Percentiles rank a stretch among this genome's conserved stretches.
Conservation (phyloP, 164 flowering plant species). For the Aristolochia fimbriata region DNA sequence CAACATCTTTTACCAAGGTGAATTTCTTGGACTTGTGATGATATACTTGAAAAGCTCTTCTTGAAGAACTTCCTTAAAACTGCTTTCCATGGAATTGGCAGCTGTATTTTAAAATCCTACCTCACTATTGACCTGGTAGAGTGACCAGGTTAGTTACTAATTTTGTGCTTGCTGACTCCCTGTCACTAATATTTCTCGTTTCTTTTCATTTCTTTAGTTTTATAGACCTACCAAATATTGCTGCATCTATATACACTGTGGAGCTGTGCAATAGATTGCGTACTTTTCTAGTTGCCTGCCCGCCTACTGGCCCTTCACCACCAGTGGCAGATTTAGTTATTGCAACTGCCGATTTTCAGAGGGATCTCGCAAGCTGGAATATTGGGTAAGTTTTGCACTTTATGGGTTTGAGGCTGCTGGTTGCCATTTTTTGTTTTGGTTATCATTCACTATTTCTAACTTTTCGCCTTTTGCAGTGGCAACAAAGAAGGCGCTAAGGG, state of each 20-base stretch:
- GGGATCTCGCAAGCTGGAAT: conserved; percentile 71
- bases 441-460: neutral
- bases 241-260: conserved; percentile 78
- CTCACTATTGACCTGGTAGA: too few relatives aligned
- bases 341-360: conserved; percentile 79
- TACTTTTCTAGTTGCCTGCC: conserved; percentile 79
- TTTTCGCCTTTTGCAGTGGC: conserved; percentile 33
- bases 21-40: neutral
- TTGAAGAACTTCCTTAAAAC: neutral
- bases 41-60: neutral
- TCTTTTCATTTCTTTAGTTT: conserved; percentile 28
- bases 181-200: neutral
- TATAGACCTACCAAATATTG: conserved; percentile 78
- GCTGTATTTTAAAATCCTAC: too few relatives aligned
- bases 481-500: conserved; percentile 86
- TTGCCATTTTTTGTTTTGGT: neutral
- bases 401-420: too few relatives aligned
- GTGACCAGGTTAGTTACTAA: too few relatives aligned
- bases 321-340: conserved; percentile 81
- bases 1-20: conserved; percentile 88
- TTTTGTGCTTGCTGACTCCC: neutral
- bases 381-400: conserved; percentile 40
- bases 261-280: conserved; percentile 77
- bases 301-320: conserved; percentile 80
- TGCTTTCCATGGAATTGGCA: too few relatives aligned